Base-by-base conservation (phyloP, 2,329 filamentous ascomycete species). In the Rugonectria rugulosa region DNA sequence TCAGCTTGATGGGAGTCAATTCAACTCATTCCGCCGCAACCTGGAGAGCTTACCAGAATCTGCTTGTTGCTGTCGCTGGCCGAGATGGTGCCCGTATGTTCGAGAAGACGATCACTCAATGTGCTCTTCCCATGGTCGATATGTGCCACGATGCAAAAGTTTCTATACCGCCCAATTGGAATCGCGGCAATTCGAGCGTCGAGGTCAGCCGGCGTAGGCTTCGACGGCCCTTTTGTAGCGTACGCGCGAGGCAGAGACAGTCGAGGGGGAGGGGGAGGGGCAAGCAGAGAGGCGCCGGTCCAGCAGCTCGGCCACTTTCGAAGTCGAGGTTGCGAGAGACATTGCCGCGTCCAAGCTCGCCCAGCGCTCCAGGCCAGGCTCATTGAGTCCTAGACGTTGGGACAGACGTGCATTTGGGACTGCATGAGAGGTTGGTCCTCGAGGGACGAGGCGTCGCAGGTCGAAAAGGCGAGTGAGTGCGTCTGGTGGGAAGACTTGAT, bases 41-140 rank as follows among this genome's bases (percentile, higher is more conserved):
- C 15, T 15, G 21, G 17, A 10, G n/a, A 20, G 61, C 67, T 12
- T 66, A 79, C 77, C 61, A 99, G 80, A 60, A 98, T 91, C 80
- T 99, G 95, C 77, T 97, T 96, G 73, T 97, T 97, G 44, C 83
- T 82, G 55, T 79, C 82, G 57, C 92, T 92, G 0, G 90, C 84
- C 65, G 90, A 79, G 61, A 99, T 98, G 6, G 94, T 98, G 17
- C 95, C 94, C 1, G 95, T 99, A 61, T 96, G 81, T 80, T 99
- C 95, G 59, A 99, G 84, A 49, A 99, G 79, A 3, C 95, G 89
- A 70, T 99, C 95, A 64, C 89, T 94, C 48, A 99, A 86, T 5
- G 95, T 99, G 71, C 91, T 96, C 77, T 99, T 99, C 68, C 95
- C 95, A 86, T 99, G 95, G 73, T 99, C 95, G 71, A 99, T 96